These are phyloP conservation scores for Limtongozyma cylindracea DNA, from an alignment of 805 yeast species.

Conservation along the genomic window DNA sequence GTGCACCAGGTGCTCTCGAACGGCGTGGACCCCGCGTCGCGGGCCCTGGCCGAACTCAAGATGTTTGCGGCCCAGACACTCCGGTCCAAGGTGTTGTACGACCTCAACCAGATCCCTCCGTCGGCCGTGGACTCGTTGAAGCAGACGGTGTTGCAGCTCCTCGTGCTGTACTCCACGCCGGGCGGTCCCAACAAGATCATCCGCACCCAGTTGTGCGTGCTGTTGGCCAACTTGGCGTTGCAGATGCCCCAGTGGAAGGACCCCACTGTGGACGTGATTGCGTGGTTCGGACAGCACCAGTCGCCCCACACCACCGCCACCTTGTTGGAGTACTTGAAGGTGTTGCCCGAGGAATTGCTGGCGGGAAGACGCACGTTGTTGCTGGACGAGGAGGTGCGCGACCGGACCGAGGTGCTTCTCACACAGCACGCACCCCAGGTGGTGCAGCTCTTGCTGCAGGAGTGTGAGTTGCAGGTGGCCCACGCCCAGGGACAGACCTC, in stretches of 20 bases:
- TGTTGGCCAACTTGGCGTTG: conserved; percentile 60
- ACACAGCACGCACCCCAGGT: conserved; percentile 44
- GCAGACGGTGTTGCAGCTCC: conserved; percentile 32
- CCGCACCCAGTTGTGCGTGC: conserved; percentile 61
- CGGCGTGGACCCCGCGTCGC: conserved; percentile 20
- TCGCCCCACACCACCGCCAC: conserved; percentile 13
- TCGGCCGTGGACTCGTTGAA: conserved; percentile 31
- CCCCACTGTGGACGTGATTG: conserved; percentile 44
- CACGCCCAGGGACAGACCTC: conserved; percentile 3
- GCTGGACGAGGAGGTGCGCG: conserved; percentile 55
- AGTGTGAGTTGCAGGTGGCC: too few relatives aligned
- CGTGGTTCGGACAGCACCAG: too few relatives aligned
- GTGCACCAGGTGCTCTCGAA: conserved; percentile 26
- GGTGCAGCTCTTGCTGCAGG: conserved; percentile 29
- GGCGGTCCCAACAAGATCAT: conserved; percentile 21
- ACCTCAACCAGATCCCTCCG: conserved; percentile 43
- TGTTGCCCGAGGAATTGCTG: conserved; percentile 76
- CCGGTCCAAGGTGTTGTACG: conserved; percentile 65
- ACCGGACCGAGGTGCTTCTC: conserved; percentile 37
- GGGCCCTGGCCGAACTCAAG: too few relatives aligned
- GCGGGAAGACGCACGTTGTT: conserved; percentile 58
- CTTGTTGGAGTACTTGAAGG: conserved; percentile 56
- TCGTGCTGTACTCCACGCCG: conserved; percentile 23
- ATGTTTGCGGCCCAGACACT: conserved; percentile 87
- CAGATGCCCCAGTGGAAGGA: conserved; percentile 53